Evolutionary conservation across 495 filamentous ascomycete species (phyloP).

Genomic region (Trichoderma gamsii): DNA sequence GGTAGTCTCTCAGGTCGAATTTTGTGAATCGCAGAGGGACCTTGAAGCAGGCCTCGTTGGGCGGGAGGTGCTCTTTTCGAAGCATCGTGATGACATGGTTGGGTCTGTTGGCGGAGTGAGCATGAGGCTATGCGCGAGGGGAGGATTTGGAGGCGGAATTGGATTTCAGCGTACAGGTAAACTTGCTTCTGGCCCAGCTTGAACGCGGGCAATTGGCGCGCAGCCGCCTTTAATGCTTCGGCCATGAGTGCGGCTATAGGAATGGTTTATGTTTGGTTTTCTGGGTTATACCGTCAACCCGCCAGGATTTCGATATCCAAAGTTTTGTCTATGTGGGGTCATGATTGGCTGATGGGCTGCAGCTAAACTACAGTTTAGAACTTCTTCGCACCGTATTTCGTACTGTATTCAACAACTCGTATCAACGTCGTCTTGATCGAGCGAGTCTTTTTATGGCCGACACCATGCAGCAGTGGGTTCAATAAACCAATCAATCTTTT

Average conservation of each 20-base stretch:
- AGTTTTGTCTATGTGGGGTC: slow-evolving; percentile 5
- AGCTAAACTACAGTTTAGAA: not conserved
- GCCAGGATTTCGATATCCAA: not conserved
- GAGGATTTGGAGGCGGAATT: not conserved
- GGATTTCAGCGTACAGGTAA: slow-evolving; percentile 52
- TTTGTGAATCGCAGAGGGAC: slow-evolving; percentile 88
- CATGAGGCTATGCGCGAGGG: not conserved
- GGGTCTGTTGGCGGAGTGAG: slow-evolving; percentile 47
- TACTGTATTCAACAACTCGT: not conserved
- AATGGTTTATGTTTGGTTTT: not conserved
- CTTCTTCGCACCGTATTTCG: not conserved
- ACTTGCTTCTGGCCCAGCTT: slow-evolving; percentile 54
- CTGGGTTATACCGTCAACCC: not conserved
- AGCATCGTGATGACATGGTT: slow-evolving; percentile 71
- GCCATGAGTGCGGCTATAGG: slow-evolving; percentile 12
- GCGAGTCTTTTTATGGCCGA: no score
- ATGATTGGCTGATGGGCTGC: not conserved
- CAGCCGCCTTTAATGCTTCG: slow-evolving; percentile 11
- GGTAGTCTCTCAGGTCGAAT: slow-evolving; percentile 85
- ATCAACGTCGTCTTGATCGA: no score
- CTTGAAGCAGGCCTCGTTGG: slow-evolving; percentile 74
- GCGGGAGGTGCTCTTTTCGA: slow-evolving; percentile 52
- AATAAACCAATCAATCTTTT: no score
- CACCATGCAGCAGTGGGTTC: no score
- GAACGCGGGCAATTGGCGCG: slow-evolving; percentile 20